Conservation (phyloP, 495 filamentous ascomycete genomes). For the Podospora conica region DNA sequence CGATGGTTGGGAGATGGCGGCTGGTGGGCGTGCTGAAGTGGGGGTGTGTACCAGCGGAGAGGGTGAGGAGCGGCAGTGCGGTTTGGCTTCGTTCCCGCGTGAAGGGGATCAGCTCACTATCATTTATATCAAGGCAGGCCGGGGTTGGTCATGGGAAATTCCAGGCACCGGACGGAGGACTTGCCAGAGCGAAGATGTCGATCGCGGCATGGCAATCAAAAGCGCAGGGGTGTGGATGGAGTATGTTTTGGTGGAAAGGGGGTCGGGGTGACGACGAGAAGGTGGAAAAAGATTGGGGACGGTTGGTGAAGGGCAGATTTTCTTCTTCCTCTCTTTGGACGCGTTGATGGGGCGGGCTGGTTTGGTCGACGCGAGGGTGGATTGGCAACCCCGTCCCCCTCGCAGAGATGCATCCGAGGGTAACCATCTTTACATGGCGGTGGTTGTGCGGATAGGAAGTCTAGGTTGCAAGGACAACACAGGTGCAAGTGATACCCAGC, state of each 20-base stretch:
- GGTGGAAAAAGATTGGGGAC: not conserved
- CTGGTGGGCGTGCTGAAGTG: not conserved
- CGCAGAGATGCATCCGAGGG: not conserved
- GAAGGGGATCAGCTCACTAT: not conserved
- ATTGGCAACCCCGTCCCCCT: not conserved
- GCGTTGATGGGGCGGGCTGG: not conserved
- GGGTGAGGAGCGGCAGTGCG: not conserved
- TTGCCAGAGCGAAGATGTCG: not conserved
- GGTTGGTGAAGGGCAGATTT: not conserved
- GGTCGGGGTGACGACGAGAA: not conserved
- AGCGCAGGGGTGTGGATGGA: not conserved
- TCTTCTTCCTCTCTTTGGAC: not conserved
- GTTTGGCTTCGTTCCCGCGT: not conserved
- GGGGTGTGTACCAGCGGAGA: not conserved
- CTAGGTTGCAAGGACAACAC: not conserved
- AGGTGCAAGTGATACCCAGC: not conserved
- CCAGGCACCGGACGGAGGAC: not conserved
- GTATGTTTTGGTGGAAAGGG: not conserved
- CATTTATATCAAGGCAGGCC: not conserved
- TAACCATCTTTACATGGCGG: not conserved
- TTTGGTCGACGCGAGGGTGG: not conserved
- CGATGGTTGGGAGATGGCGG: not conserved
- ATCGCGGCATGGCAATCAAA: not conserved
- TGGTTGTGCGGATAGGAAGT: not conserved
- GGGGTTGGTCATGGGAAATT: too few relatives aligned